These are phyloP conservation scores for Penicillium chermesinum DNA, from an alignment of 495 filamentous ascomycete species.

Conservation along the genomic window DNA sequence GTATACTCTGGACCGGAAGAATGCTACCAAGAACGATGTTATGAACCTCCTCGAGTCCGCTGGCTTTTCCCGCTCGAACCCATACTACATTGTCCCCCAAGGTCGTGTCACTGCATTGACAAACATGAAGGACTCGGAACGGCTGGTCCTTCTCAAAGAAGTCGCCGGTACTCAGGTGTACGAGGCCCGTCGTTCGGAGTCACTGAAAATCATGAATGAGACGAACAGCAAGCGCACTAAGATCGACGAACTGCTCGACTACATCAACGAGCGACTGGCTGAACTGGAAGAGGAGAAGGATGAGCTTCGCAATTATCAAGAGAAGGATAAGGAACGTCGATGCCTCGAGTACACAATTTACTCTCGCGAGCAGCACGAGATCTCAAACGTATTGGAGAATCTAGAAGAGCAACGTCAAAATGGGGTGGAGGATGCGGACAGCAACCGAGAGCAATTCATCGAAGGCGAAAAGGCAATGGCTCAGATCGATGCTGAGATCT, in stretches of 20 bases:
- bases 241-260: conserved; percentile 86
- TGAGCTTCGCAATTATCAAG: conserved; percentile 84
- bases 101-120: conserved; percentile 93
- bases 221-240: conserved; percentile 90
- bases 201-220: conserved; percentile 93
- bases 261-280: conserved; percentile 80
- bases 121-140: conserved; percentile 94
- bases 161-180: conserved; percentile 97
- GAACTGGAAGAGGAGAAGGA: conserved; percentile 98
- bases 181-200: conserved; percentile 83
- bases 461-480: conserved; percentile 77
- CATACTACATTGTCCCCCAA: conserved; percentile 98
- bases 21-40: conserved; percentile 89
- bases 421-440: conserved; percentile 76
- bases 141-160: conserved; percentile 87
- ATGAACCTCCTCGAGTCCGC: conserved; percentile 94
- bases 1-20: conserved; percentile 94
- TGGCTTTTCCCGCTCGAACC: conserved; percentile 94
- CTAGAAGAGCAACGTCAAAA: conserved; percentile 77
- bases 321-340: conserved; percentile 87
- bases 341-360: conserved; percentile 95
- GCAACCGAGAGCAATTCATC: conserved; percentile 70
- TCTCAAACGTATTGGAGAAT: conserved; percentile 69
- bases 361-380: conserved; percentile 76
- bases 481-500: conserved; percentile 70